These are phyloP conservation scores for Sordaria brevicollis DNA, from an alignment of 495 filamentous ascomycete genomes.

Conservation along the genomic window DNA sequence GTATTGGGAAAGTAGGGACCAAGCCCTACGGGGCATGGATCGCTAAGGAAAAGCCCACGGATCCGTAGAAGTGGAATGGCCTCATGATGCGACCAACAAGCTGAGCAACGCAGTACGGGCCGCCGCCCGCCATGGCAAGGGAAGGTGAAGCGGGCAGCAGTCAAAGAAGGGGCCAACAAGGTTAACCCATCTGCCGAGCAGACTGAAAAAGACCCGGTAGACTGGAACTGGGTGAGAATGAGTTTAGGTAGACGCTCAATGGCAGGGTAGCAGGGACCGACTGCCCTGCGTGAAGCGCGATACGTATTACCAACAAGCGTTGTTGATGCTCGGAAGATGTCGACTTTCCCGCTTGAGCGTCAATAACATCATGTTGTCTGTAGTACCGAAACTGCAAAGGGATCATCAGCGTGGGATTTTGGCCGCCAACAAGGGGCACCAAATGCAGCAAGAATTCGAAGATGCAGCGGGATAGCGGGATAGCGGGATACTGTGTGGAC, in stretches of 20 bases:
- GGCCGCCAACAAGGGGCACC: background rate
- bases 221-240: slow-evolving; percentile 13
- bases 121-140: background rate
- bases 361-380: background rate
- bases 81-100: background rate
- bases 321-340: background rate
- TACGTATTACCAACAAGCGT: too few species aligned
- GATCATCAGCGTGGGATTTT: background rate
- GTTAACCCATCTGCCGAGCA: background rate
- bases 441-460: background rate
- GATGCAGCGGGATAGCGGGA: background rate
- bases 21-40: background rate
- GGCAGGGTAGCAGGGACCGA: background rate
- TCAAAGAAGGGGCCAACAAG: background rate
- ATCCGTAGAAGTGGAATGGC: background rate
- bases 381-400: background rate
- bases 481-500: background rate
- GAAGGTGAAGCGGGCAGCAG: too few species aligned
- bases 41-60: background rate
- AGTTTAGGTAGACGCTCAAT: slow-evolving; percentile 3
- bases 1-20: background rate
- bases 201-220: slow-evolving; percentile 10
- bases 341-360: background rate
- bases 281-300: background rate
- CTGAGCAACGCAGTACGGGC: background rate